Evolutionary conservation across 2,329 filamentous ascomycete species (phyloP).

Genomic region (Falciphora oryzae): DNA sequence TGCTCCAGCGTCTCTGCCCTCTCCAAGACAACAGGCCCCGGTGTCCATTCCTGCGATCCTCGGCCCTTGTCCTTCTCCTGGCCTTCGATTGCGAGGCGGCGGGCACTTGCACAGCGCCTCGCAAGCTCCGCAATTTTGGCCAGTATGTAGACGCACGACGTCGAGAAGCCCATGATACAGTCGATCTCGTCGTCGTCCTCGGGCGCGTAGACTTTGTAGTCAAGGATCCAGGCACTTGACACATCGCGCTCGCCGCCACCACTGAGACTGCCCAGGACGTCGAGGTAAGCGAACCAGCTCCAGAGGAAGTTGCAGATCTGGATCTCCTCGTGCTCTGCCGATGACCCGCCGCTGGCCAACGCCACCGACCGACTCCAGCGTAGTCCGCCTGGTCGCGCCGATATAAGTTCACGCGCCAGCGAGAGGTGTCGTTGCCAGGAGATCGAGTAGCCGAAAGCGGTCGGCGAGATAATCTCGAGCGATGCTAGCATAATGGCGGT

Average conservation of each 20-base stretch:
- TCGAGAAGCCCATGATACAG: conserved; percentile 75
- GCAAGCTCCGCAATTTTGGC: conserved; percentile 68
- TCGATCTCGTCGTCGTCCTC: conserved; percentile 64
- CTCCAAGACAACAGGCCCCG: conserved; percentile 45
- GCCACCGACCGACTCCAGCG: conserved; percentile 14
- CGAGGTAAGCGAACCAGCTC: conserved; percentile 80
- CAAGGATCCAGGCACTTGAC: conserved; percentile 45
- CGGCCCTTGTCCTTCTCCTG: neutral
- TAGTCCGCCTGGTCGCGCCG: conserved; percentile 45
- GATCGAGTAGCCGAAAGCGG: conserved; percentile 73
- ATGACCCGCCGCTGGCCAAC: conserved; percentile 24
- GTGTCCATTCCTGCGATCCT: conserved; percentile 48
- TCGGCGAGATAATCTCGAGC: conserved; percentile 76
- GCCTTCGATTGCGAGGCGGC: conserved; percentile 32
- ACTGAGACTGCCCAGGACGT: conserved; percentile 68
- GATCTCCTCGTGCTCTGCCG: conserved; percentile 47
- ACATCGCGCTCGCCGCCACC: conserved; percentile 50
- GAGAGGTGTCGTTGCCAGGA: conserved; percentile 76
- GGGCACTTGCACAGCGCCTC: conserved; percentile 54
- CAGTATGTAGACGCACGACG: conserved; percentile 62
- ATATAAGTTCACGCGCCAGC: conserved; percentile 70
- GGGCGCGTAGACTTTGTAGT: conserved; percentile 42
- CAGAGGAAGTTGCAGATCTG: conserved; percentile 67
- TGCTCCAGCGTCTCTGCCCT: conserved; percentile 54
- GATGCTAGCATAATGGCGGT: conserved; percentile 82